Evolutionary conservation across 805 yeast genomes (phyloP).

Genomic region (Dipodascopsis tothii): DNA sequence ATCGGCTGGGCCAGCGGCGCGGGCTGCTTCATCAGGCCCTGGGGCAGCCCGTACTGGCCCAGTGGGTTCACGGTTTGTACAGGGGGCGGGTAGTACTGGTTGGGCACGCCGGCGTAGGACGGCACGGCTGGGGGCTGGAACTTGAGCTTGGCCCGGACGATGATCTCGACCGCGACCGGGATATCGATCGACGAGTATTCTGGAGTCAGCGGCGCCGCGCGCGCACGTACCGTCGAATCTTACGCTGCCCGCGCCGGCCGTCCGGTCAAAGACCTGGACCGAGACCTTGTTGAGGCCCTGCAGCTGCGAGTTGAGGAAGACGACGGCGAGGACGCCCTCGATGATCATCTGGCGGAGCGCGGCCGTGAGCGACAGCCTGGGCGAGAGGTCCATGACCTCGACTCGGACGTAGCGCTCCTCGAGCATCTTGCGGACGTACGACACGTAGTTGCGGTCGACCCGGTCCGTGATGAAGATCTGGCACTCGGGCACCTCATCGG

Average conservation of each 20-base stretch:
- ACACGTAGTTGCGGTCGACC: constrained; percentile 38
- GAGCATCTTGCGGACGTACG: constrained; percentile 38
- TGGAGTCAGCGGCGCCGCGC: neutral
- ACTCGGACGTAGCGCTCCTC: constrained; percentile 36
- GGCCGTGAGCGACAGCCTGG: constrained; percentile 39
- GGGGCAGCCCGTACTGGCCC: neutral
- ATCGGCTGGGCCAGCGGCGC: constrained; percentile 1
- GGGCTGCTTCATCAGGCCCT: neutral
- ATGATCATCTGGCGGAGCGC: constrained; percentile 69
- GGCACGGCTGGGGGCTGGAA: neutral
- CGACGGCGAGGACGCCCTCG: constrained; percentile 66
- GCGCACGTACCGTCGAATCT: constrained; percentile 48
- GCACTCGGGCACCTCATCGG: constrained; percentile 37
- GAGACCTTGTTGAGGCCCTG: constrained; percentile 43
- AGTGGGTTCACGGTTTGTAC: neutral
- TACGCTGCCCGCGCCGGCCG: constrained; percentile 59
- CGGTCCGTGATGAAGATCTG: constrained; percentile 43
- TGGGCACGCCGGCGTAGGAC: neutral
- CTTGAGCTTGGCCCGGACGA: constrained; percentile 31
- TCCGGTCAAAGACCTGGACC: constrained; percentile 61
- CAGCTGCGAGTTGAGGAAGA: constrained; percentile 50
- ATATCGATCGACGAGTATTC: constrained; percentile 62
- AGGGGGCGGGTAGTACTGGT: neutral
- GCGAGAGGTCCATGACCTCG: constrained; percentile 39
- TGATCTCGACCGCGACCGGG: constrained; percentile 55